Evolutionary conservation across 495 filamentous ascomycete species (phyloP).

Genomic region (Eremomyces bilateralis): DNA sequence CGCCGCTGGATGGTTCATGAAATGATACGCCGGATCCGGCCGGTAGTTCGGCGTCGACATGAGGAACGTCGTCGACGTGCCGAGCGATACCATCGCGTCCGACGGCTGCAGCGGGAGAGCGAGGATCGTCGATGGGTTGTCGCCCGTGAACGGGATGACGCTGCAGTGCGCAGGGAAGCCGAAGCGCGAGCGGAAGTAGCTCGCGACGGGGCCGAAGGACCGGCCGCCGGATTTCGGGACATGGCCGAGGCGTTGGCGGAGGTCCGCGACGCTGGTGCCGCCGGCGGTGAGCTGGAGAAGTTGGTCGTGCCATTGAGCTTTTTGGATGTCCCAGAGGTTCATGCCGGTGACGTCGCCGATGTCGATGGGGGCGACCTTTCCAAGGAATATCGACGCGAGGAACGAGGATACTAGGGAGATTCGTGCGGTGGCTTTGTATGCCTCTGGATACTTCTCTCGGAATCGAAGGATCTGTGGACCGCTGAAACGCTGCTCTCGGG

Average conservation of each 20-base stretch:
- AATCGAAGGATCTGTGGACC: constrained; percentile 89
- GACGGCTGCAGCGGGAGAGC: constrained; percentile 64
- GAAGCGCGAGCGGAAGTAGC: constrained; percentile 58
- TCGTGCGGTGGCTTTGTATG: constrained; percentile 57
- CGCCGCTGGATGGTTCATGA: constrained; percentile 25
- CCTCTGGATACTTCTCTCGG: constrained; percentile 50
- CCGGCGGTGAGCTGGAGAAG: constrained; percentile 63
- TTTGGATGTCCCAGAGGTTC: constrained; percentile 84
- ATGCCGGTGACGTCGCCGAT: constrained; percentile 91
- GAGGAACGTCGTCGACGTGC: constrained; percentile 88
- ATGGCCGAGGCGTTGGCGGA: constrained; percentile 58
- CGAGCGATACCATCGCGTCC: constrained; percentile 84
- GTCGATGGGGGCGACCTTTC: constrained; percentile 68
- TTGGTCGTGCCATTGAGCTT: constrained; percentile 45
- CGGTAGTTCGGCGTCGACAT: constrained; percentile 85
- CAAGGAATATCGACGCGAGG: constrained; percentile 77
- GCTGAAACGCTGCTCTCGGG: constrained; percentile 57
- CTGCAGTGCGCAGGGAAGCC: constrained; percentile 54
- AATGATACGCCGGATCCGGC: constrained; percentile 48
- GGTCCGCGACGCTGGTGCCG: constrained; percentile 36
- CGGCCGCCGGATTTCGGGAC: constrained; percentile 63
- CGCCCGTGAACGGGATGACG: constrained; percentile 74
- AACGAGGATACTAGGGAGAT: constrained; percentile 93
- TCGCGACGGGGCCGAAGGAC: constrained; percentile 46
- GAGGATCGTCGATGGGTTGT: constrained; percentile 91